Evolutionary conservation across 352 stramenopile genomes (phyloP), one percentile per base, ranked within the genome.

Genomic region (Phytophthora tentaculata): DNA sequence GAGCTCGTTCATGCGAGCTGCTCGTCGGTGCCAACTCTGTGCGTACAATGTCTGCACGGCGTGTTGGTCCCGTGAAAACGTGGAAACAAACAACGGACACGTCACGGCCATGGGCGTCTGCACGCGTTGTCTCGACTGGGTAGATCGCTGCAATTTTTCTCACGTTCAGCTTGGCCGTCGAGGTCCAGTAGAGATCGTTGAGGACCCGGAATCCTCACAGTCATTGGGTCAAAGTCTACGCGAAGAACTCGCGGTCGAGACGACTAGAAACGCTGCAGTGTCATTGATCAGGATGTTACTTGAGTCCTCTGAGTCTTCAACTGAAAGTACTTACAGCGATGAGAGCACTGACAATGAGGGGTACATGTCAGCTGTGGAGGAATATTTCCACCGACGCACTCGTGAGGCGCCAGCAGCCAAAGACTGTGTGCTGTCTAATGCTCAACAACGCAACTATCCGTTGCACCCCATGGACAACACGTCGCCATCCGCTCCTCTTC

Each of bases 1-100:
- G 22, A 71, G 66, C 50, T 50, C 65, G 0, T 58, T 80, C 49
- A 67, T 74, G 47, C 55, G 65, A 13, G 32, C 7, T 13, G 55
- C 67, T 5, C 56, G 57, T 1, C 78, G 73, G 6, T 87, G 79
- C 20, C 66, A 83, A 16, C 60, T 88, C 6, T 88, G 79, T 35
- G 72, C 67, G 14, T 84, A 86, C 69, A 74, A 74, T 29, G 77
- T 85, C 10, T 88, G 79, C 53, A 74, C 71, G 3, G 52, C 65
- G 22, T 88, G 79, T 53, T 82, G 69, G 66, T 67, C 69, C 10
- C 63, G 60, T 10, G 64, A 88, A 29, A 76, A 61, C 20, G 68
- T 88, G 6, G 79, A 88, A 50, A 83, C 74, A 3, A 73, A 61
- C 55, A 81, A 73, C 26, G 74, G 76, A 2, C 59, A 80, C 13